These are phyloP conservation scores for Tulasnella sp. DNA, from an alignment of 768 basidiomycete species.

Conservation along the genomic window DNA sequence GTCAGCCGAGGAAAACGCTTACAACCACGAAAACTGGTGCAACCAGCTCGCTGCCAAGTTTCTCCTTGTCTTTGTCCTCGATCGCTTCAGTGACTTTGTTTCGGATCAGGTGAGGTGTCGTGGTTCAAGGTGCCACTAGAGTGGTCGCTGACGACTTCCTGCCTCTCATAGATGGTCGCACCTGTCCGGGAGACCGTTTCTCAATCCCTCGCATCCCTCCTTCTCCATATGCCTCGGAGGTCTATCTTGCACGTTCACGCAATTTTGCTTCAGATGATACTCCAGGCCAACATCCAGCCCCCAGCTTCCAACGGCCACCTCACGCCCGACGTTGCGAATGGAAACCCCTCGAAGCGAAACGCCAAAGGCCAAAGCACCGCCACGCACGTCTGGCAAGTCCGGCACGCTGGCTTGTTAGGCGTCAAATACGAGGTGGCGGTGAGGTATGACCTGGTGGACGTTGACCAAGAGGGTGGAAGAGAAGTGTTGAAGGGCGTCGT, in stretches of 20 bases:
- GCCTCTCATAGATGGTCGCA: conserved; percentile 59
- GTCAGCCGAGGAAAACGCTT: conserved; percentile 50
- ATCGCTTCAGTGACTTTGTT: conserved; percentile 97
- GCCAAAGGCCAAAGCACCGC: conserved; percentile 26
- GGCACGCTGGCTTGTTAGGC: conserved; percentile 94
- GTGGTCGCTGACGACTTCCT: background rate
- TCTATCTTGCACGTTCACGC: conserved; percentile 74
- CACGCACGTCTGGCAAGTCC: conserved; percentile 75
- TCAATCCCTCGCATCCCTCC: conserved; percentile 82
- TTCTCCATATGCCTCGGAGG: conserved; percentile 78
- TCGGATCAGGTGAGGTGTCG: conserved; percentile 62
- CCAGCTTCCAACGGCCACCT: background rate
- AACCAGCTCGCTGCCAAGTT: conserved; percentile 80
- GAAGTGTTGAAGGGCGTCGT: conserved; percentile 73
- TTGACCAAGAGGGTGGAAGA: conserved; percentile 38
- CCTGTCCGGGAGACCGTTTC: conserved; percentile 95
- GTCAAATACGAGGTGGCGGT: conserved; percentile 99
- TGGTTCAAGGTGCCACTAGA: background rate
- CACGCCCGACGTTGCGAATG: background rate
- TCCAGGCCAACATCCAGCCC: conserved; percentile 41
- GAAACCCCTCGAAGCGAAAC: conserved; percentile 7
- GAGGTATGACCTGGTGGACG: conserved; percentile 68
- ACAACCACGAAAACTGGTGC: conserved; percentile 77
- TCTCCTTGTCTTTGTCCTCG: conserved; percentile 82
- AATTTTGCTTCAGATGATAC: conserved; percentile 86